Evolutionary conservation across 345 rosid genomes (phyloP), one percentile per base, ranked within the genome.

Genomic region (Dovyalis caffra): DNA sequence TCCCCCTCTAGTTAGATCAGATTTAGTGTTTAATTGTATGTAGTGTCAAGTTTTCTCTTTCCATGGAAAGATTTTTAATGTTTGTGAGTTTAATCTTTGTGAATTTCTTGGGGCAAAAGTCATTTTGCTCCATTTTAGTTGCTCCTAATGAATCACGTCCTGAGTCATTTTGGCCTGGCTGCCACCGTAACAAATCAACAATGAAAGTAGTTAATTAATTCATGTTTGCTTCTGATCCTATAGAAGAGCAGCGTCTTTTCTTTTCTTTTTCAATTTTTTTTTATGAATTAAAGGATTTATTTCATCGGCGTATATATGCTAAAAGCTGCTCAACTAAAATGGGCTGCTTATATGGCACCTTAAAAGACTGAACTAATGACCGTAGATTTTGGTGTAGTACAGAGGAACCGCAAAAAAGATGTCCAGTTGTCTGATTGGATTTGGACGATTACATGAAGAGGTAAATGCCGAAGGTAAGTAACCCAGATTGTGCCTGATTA

Each of bases 1-100:
- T 64, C 77, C 37, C 81, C 85, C 23, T 77, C 87, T 2, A 76
- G 76, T 80, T 77, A 76, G 57, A 20, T 20, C 57, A 49, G 25
- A 49, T 49, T 23, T 3, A 51, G 57, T 21, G 57, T 20, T 21
- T 51, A 20, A 18, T 2, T 49, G 23, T 21, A 51, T 51, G 57
- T 21, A 11, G 43, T 20, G 8, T 20, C 23, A 51, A 51, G 20
- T 51, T 45, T 65, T 23, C 18, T 33, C 32, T 49, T 47, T 33
- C 16, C 16, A 4, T 14, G 47, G 15, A 37, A 61, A 28, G 20
- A 53, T 33, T 26, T 31, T 74, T 34, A 12, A 8, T 2, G 38
- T 23, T 40, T 10, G 14, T 62, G 32, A 26, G 34, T 31, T 26
- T 14, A 11, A 12, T 15, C 37, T 15, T 29, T 7, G 25, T 25